Evolutionary conservation across 495 filamentous ascomycete species (phyloP).

Genomic region (Penicillium crystallinum): DNA sequence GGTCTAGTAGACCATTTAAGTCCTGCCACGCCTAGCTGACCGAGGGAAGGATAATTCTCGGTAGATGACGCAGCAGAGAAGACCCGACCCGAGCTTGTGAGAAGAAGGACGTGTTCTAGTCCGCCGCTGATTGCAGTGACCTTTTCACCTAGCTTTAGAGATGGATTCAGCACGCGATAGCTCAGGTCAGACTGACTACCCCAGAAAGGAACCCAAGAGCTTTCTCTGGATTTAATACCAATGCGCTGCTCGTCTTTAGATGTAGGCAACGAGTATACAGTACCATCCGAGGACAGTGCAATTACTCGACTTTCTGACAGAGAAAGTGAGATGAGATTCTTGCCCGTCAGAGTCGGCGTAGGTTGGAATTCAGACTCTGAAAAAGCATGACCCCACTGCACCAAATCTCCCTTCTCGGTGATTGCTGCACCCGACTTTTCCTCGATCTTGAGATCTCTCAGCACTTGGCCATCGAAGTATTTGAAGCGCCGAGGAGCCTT

Average conservation of each 20-base stretch:
- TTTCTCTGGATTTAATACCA: slow-evolving; percentile 55
- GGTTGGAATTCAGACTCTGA: slow-evolving; percentile 54
- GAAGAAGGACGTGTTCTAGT: slow-evolving; percentile 75
- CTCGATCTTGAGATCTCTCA: slow-evolving; percentile 84
- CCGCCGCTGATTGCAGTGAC: slow-evolving; percentile 69
- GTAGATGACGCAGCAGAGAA: slow-evolving; percentile 79
- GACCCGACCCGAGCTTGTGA: slow-evolving; percentile 80
- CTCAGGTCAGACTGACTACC: slow-evolving; percentile 51
- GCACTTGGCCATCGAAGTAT: slow-evolving; percentile 78
- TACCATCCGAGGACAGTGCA: slow-evolving; percentile 70
- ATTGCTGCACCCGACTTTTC: slow-evolving; percentile 83
- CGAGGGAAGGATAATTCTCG: slow-evolving; percentile 69
- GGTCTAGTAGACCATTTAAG: slow-evolving; percentile 76
- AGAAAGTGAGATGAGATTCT: slow-evolving; percentile 65
- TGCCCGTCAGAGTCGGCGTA: slow-evolving; percentile 69
- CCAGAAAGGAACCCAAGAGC: slow-evolving; percentile 77
- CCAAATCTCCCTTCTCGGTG: slow-evolving; percentile 77
- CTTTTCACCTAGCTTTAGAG: slow-evolving; percentile 68
- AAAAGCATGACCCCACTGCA: slow-evolving; percentile 87
- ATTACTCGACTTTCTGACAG: slow-evolving; percentile 80
- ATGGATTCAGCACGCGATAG: slow-evolving; percentile 66
- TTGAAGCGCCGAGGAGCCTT: slow-evolving; percentile 73
- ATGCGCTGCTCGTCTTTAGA: slow-evolving; percentile 60
- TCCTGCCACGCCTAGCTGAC: slow-evolving; percentile 82
- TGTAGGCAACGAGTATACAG: slow-evolving; percentile 81